Base-by-base conservation (phyloP, 192 early-diverging fungal species). In the Gamsiella multidivaricata region DNA sequence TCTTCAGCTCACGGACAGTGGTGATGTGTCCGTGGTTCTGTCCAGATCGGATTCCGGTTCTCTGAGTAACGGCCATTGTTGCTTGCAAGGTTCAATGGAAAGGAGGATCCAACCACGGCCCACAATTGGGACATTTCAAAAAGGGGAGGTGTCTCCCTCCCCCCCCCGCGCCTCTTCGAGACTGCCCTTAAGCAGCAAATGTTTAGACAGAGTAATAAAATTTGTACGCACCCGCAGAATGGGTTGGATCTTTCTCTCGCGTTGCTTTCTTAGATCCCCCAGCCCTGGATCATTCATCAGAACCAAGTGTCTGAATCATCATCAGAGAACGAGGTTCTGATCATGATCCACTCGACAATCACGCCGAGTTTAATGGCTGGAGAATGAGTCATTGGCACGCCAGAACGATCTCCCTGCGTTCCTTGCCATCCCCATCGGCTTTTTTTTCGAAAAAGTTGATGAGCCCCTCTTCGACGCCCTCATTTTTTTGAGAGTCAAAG, bases 21-120 rank as follows among this genome's bases (percentile, higher is more conserved):
- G 91, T 91, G 86, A 93, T 83, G 91, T 94, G 95, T 67, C 97
- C 97, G 81, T 91, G 90, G 92, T 97, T 98, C 84, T 90, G 82
- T 79, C 97, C 97, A 69, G 85, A 86, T 79, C 88, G 88, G 80
- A 99, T 90, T 74, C 97, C 97, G 68, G 91, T 86, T 85, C 92
- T 94, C 70, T 84, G 81, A 79, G 88, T 84, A 79, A 79, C 88
- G 20, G 55, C 55, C 55, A 58, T 69, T 69, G 67, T 60, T 36
- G 34, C 20, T 20, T 57, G 20, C 55, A 57, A 51, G n/a, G 60
- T 62, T 39, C 56, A 69, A 69, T 69, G 67, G 57, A 69, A 56
- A 45, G 67, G 43, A 56, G 65, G 65, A 68, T 60, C 39, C 67
- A 59, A 69, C n/a, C n/a, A n/a, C n/a, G n/a, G n/a, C n/a, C n/a